These are phyloP conservation scores for Hanseniaspora valbyensis DNA, from an alignment of 805 yeast genomes.

Conservation along the genomic window DNA sequence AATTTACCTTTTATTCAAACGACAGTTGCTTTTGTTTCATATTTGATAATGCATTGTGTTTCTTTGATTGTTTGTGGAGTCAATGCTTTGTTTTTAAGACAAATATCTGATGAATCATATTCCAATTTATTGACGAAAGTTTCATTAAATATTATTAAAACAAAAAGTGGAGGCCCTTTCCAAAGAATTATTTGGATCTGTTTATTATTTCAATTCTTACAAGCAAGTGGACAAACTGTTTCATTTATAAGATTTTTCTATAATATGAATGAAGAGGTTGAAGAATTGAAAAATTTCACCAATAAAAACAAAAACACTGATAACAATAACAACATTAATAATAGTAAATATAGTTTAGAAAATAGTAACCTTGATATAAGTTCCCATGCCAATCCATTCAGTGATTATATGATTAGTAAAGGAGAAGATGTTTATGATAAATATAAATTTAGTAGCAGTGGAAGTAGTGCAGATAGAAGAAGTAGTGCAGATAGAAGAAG, in stretches of 20 bases:
- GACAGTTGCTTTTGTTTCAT: slow-evolving; percentile 1
- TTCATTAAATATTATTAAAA: slow-evolving; percentile 3
- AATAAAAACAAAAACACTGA: not conserved
- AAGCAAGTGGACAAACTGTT: not conserved
- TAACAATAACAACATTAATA: not conserved
- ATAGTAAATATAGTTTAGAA: too few relatives aligned
- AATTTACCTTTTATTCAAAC: not conserved
- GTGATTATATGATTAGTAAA: too few relatives aligned
- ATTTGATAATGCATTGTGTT: not conserved
- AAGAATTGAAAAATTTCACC: slow-evolving; percentile 1
- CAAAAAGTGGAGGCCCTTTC: not conserved
- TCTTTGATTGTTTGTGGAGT: not conserved
- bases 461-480: too few relatives aligned
- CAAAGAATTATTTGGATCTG: slow-evolving; percentile 5
- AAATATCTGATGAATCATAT: not conserved
- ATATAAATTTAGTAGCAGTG: too few relatives aligned
- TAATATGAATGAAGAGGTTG: slow-evolving; percentile 12
- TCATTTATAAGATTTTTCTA: slow-evolving; percentile 3
- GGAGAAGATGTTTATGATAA: too few relatives aligned
- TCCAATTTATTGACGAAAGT: slow-evolving; percentile 7
- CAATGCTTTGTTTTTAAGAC: slow-evolving; percentile 8
- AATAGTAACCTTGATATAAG: too few relatives aligned
- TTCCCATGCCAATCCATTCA: too few relatives aligned
- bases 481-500: too few relatives aligned
- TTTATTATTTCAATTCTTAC: slow-evolving; percentile 3